Base-by-base conservation (phyloP, 225 moss, liverwort and hornwort genomes). In the Physcomitrellopsis africana region DNA sequence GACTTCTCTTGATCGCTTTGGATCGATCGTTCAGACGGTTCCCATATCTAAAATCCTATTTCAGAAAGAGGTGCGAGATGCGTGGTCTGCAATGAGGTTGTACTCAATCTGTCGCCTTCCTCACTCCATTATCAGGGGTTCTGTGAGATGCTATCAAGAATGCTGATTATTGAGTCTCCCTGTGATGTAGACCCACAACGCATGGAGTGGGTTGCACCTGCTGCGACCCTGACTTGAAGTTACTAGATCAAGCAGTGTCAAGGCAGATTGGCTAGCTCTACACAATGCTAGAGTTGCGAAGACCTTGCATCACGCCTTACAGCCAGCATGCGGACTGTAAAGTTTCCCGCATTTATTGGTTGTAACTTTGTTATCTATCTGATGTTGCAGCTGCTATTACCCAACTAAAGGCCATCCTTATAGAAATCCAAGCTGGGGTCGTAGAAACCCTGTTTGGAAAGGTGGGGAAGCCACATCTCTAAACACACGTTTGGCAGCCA, bases 141-240 rank as follows among this genome's bases (percentile, higher is more conserved):
- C 48, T 70, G 24, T 43, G 29, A 44, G n/a, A 9, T 64, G 54
- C 24, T 43, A 43, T 19, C 47, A 17, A 76, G 22, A 52, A 9
- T 69, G 23, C 19, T 61, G 42, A 58, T 47, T 60, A 16, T 20
- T 26, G 11, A 44, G 12, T 68, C 19, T 67, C 42, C 17, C 56
- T 66, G 29, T 73, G 65, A 17, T 23, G 72, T 68, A 87, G 86
- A 73, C 81, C 81, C 23, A 69, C 72, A 17, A 76, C 79, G 17
- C 86, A 87, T 70, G 86, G 81, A 69, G 79, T 84, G 51, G 70
- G 86, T 52, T 87, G 86, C 84, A 67, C 81, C 59, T 87, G 86
- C 73, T 87, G 86, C 51, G 81, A 87, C 61, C 86, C 86, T 22
- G 84, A 87, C 23, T 70, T 87, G 48, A 84, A 79, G 76, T 65